Percentiles rank a stretch among this genome's conserved stretches.
phyloP scores from a whole-genome alignment of 2,329 filamentous ascomycete genomes.

The Penicillium thymicola region DNA sequence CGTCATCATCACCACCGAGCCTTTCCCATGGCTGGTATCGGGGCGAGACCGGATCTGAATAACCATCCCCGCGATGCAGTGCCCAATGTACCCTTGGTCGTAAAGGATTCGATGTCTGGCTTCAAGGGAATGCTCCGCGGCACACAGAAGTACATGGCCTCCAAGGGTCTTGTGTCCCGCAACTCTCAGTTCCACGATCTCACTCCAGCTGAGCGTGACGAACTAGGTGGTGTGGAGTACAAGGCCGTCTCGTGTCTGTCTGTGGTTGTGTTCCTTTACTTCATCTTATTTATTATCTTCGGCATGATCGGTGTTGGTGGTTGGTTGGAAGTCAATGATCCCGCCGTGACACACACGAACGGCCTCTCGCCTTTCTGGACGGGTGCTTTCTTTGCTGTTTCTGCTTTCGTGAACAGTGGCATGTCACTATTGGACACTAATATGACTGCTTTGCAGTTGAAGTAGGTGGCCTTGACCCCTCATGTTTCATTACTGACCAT shows the following conservation, averaged over 20 bases:
- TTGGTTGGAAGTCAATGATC: slow-evolving; percentile 45
- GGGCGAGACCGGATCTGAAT: slow-evolving; percentile 33
- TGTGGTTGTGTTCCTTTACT: slow-evolving; percentile 45
- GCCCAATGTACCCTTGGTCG: slow-evolving; percentile 18
- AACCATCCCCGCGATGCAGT: slow-evolving; percentile 32
- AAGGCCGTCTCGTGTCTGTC: slow-evolving; percentile 37
- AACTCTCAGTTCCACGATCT: slow-evolving; percentile 52
- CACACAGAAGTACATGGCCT: slow-evolving; percentile 32
- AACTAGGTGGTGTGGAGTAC: slow-evolving; percentile 45
- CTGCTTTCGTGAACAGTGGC: slow-evolving; percentile 55
- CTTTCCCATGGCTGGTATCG: slow-evolving; percentile 37
- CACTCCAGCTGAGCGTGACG: slow-evolving; percentile 42
- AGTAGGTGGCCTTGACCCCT: slow-evolving; percentile 14
- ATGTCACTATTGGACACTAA: slow-evolving; percentile 55
- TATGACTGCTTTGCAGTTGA: slow-evolving; percentile 47
- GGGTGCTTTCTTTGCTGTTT: slow-evolving; percentile 51
- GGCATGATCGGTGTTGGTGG: slow-evolving; percentile 47
- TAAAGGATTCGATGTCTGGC: slow-evolving; percentile 18
- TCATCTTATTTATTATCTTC: slow-evolving; percentile 46
- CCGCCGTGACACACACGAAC: slow-evolving; percentile 42
- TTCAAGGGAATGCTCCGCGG: slow-evolving; percentile 26
- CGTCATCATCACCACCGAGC: slow-evolving; percentile 27
- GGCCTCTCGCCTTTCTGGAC: slow-evolving; percentile 51
- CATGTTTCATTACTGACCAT: slow-evolving; percentile 5
- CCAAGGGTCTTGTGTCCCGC: slow-evolving; percentile 38